Conservation (phyloP, 306 rosid species). For the Betula pendula region DNA sequence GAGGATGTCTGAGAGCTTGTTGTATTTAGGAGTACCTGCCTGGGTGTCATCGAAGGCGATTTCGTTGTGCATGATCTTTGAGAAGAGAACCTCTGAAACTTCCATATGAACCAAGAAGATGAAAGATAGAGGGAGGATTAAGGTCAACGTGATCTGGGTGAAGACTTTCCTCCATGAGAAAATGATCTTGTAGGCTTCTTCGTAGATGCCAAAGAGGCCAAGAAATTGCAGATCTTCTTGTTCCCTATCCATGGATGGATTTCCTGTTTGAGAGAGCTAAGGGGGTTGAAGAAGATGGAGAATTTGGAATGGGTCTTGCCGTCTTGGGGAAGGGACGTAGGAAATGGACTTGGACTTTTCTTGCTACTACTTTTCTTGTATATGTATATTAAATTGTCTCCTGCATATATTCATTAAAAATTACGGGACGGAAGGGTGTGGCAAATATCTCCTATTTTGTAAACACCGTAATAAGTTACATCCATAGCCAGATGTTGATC, state of each 20-base stretch:
- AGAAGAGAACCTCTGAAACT: conserved; percentile 44
- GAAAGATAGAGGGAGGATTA: conserved; percentile 70
- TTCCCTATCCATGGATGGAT: conserved; percentile 55
- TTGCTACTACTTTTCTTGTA: too few relatives aligned
- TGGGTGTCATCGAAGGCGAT: conserved; percentile 6
- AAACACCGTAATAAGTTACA: too few relatives aligned
- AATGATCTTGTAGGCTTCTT: conserved; percentile 58
- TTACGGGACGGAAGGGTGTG: background rate
- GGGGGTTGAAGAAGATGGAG: background rate
- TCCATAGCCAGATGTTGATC: background rate
- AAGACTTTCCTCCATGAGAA: conserved; percentile 50
- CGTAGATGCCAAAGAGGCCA: conserved; percentile 48
- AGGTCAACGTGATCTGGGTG: conserved; percentile 53
- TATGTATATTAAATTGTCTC: background rate
- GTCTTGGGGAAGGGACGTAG: too few relatives aligned
- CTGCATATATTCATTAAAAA: background rate
- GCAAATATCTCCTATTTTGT: background rate
- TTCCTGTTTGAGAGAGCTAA: conserved; percentile 9
- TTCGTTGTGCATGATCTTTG: conserved; percentile 31
- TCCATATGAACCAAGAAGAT: conserved; percentile 50
- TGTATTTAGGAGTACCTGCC: conserved; percentile 24
- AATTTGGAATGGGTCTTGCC: background rate
- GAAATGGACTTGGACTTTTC: too few relatives aligned
- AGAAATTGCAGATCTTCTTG: conserved; percentile 70
- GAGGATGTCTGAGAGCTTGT: conserved; percentile 32